These are phyloP conservation scores for Nitzschia inconspicua DNA, from an alignment of 108 stramenopile genomes.

Conservation along the genomic window DNA sequence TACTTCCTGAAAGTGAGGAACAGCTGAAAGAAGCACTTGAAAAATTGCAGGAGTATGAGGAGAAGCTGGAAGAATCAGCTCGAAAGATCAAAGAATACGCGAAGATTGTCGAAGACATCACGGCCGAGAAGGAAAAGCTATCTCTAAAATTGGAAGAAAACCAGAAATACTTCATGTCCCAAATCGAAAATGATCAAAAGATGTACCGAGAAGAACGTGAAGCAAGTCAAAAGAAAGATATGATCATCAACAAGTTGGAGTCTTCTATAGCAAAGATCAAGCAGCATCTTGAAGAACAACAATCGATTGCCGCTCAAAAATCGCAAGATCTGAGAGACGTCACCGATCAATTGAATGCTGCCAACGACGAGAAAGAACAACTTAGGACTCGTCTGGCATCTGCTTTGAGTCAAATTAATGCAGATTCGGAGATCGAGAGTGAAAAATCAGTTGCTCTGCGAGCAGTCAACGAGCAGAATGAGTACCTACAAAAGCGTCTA, in stretches of 20 bases:
- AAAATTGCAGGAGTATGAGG: conserved; percentile 6
- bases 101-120: conserved; percentile 14
- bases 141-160: conserved; percentile 15
- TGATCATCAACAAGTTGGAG: conserved; percentile 31
- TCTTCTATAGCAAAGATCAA: conserved; percentile 21
- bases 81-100: conserved; percentile 13
- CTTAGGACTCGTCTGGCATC: too few species aligned
- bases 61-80: conserved; percentile 7
- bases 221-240: conserved; percentile 22
- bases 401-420: too few species aligned
- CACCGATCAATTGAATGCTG: conserved; percentile 16
- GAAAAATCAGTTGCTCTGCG: conserved; percentile 8
- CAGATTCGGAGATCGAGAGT: too few species aligned
- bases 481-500: conserved; percentile 11
- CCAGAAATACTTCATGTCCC: conserved; percentile 15
- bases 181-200: background rate
- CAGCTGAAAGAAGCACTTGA: conserved; percentile 28
- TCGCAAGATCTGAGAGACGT: conserved; percentile 25
- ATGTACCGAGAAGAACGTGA: conserved; percentile 25
- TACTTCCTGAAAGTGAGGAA: conserved; percentile 31
- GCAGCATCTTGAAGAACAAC: conserved; percentile 24
- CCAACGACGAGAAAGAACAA: conserved; percentile 10
- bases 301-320: conserved; percentile 10
- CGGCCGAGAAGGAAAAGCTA: background rate
- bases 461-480: conserved; percentile 8